phyloP scores from a whole-genome alignment of 2,329 filamentous ascomycete species.

The Aspergillus hortae region DNA sequence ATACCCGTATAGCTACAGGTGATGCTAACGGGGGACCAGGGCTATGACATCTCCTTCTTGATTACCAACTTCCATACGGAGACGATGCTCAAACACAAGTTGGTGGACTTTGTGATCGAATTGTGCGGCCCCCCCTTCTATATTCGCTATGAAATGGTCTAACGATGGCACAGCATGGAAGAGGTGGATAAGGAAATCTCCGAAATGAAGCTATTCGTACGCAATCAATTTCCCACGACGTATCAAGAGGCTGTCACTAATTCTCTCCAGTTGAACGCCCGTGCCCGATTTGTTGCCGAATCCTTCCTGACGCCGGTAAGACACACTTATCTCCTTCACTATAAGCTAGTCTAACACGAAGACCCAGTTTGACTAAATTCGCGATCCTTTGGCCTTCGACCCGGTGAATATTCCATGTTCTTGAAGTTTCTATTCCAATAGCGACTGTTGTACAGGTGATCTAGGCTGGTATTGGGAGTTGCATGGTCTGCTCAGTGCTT shows the following conservation, averaged over 20 bases:
- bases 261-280: conserved; percentile 73
- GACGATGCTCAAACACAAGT: conserved; percentile 97
- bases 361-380: conserved; percentile 19
- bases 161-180: conserved; percentile 62
- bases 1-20: not conserved
- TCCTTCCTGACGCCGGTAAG: conserved; percentile 92
- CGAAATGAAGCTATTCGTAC: conserved; percentile 99
- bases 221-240: conserved; percentile 27
- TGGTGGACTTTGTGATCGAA: conserved; percentile 98
- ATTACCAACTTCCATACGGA: conserved; percentile 99
- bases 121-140: conserved; percentile 46
- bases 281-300: conserved; percentile 95
- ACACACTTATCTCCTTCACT: not conserved
- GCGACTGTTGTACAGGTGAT: conserved; percentile 21
- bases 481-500: conserved; percentile 7
- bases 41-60: conserved; percentile 97
- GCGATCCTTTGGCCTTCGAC: conserved; percentile 10
- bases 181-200: conserved; percentile 99
- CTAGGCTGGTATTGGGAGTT: conserved; percentile 21
- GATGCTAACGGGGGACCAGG: conserved; percentile 53
- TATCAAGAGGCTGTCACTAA: conserved; percentile 17
- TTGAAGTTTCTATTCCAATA: conserved; percentile 10
- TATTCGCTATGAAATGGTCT: no score
- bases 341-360: conserved; percentile 28
- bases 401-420: conserved; percentile 18